These are phyloP conservation scores for Agrocybe praecox DNA, from an alignment of 768 basidiomycete genomes.

Conservation along the genomic window DNA sequence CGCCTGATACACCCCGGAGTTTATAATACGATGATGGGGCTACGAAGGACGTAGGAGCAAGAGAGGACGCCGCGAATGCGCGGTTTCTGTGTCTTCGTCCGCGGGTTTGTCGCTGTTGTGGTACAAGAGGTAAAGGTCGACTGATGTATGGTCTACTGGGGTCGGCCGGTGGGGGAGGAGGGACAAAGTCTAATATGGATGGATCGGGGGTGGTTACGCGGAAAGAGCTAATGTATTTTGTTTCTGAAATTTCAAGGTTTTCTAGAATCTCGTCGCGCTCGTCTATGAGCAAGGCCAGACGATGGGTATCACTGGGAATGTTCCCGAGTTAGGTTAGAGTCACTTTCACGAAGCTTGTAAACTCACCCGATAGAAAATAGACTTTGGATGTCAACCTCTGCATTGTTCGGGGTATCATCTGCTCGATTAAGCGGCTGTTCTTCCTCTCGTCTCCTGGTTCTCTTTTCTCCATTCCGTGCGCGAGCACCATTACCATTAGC, in stretches of 20 bases:
- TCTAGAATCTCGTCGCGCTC: constrained; percentile 80
- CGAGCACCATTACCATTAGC: constrained; percentile 20
- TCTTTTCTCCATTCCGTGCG: constrained; percentile 29
- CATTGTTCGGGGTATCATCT: constrained; percentile 40
- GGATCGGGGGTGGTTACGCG: constrained; percentile 73
- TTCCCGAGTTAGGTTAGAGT: constrained; percentile 2
- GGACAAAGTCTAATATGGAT: constrained; percentile 62
- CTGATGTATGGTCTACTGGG: constrained; percentile 63
- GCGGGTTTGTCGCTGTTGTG: constrained; percentile 35
- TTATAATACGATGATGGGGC: constrained; percentile 83
- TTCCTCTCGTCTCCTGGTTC: constrained; percentile 38
- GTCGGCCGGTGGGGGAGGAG: constrained; percentile 38
- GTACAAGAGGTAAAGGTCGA: constrained; percentile 60
- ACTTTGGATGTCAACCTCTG: constrained; percentile 69
- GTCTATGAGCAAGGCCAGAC: constrained; percentile 68
- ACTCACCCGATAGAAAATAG: constrained; percentile 76
- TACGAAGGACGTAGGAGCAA: constrained; percentile 76
- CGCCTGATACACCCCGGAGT: constrained; percentile 59
- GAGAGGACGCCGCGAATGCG: constrained; percentile 68
- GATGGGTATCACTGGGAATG: constrained; percentile 61
- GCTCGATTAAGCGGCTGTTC: constrained; percentile 38
- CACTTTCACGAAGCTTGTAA: neutral
- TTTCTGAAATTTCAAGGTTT: constrained; percentile 79
- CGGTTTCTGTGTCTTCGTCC: constrained; percentile 58
- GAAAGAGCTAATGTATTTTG: constrained; percentile 78